Evolutionary conservation across 1,284 basidiomycete species (phyloP), one percentile per base, ranked within the genome.

Genomic region (Rugosomyces carneus): DNA sequence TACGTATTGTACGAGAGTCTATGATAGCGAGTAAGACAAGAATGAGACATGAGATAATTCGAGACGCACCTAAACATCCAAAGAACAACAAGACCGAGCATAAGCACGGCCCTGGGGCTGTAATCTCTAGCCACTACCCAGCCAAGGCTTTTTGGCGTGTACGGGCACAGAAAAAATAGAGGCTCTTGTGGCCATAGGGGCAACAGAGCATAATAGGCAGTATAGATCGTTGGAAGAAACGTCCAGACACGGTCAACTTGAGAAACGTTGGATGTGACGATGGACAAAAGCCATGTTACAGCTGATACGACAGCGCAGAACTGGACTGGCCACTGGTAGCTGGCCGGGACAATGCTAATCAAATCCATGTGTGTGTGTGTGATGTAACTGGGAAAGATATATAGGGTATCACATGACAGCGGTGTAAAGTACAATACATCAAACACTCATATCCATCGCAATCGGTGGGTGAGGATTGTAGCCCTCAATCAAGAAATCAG

Each of bases 371-470:
- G 15, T 21, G 38, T 31, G 42, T 46, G 52, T 60, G 64, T 64
- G 50, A 34, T 34, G 15, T 34, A 7, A 16, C n/a, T 34, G 15
- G 15, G 5, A 3, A 34, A 34, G 13, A 2, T 5, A 15, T 6
- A 16, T 4, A 13, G n/a, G n/a, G 7, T 11, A 34, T 34, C 31
- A n/a, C 31, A 34, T 16, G 13, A 34, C 13, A 1, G 8, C 36
- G n/a, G n/a, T n/a, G n/a, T n/a, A n/a, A 39, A 27, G 37, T 18
- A 45, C 3, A 37, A 23, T 34, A 42, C 23, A 42, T 59, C 73
- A 93, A 32, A 96, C 91, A 63, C 91, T 94, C 95, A 98, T 98
- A 73, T 93, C 93, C 95, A 99, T 98, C 43, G 89, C 75, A 58
- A 99, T 93, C 55, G 80, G 78, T 5, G 85, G 84, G 62, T 92